Evolutionary conservation across 805 yeast genomes (phyloP).

Genomic region (Cyberlindnera euphorbiiphila): DNA sequence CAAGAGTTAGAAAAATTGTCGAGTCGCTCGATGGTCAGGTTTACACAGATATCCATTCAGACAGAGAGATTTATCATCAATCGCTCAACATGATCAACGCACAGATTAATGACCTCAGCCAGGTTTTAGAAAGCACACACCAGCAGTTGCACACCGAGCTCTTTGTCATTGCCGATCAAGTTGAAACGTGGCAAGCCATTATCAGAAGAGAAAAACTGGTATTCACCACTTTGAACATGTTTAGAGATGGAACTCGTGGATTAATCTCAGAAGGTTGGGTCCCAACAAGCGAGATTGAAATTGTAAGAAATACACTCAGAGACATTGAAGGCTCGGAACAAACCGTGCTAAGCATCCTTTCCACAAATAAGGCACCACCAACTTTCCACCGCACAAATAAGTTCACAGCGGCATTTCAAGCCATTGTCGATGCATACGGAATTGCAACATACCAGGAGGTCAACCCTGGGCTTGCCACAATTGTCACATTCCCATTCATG

Average conservation of each 20-base stretch:
- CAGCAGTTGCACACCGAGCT: conserved; percentile 74
- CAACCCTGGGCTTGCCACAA: conserved; percentile 92
- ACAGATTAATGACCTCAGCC: conserved; percentile 43
- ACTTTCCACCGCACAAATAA: conserved; percentile 91
- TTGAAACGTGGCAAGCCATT: conserved; percentile 68
- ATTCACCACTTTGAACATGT: conserved; percentile 73
- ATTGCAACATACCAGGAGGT: conserved; percentile 90
- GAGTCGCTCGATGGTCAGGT: conserved; percentile 87
- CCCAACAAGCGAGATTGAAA: conserved; percentile 70
- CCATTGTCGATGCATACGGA: conserved; percentile 94
- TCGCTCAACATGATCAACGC: conserved; percentile 23
- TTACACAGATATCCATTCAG: conserved; percentile 46
- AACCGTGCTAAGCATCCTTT: conserved; percentile 49
- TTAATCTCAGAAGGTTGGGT: conserved; percentile 96
- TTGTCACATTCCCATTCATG: conserved; percentile 96
- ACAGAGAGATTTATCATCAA: conserved; percentile 34
- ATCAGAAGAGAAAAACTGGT: conserved; percentile 80
- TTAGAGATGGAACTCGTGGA: conserved; percentile 80
- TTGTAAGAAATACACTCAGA: conserved; percentile 63
- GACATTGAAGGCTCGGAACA: conserved; percentile 36
- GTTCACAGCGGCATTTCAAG: conserved; percentile 89
- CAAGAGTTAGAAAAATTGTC: conserved; percentile 75
- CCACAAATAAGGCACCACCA: conserved; percentile 82
- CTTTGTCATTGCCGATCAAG: conserved; percentile 67
- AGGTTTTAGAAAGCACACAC: conserved; percentile 61